phyloP scores from a whole-genome alignment of 306 rosid genomes.

The Acacia crassicarpa region DNA sequence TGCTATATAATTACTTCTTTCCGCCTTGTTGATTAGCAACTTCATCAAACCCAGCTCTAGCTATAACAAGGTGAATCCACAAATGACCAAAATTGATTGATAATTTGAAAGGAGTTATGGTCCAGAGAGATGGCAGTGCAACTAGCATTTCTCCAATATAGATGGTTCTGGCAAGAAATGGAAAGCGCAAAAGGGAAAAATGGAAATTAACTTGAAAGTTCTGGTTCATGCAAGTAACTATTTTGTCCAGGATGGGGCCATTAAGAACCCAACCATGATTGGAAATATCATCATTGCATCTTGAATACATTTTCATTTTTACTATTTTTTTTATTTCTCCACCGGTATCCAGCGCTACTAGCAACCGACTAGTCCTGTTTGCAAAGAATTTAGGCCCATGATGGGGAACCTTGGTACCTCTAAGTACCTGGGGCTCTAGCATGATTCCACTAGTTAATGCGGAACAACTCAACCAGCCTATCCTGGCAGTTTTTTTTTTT shows the following conservation, averaged over 20 bases:
- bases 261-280: background rate
- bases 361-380: no score
- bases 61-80: background rate
- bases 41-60: background rate
- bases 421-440: no score
- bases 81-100: background rate
- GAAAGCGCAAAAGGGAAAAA: background rate
- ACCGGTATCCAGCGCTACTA: no score
- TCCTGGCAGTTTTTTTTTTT: no score
- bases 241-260: conserved; percentile 16
- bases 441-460: no score
- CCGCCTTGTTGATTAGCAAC: background rate
- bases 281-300: background rate
- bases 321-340: no score
- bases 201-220: conserved; percentile 18
- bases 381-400: no score
- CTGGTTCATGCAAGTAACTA: conserved; percentile 16
- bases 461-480: no score
- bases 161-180: background rate
- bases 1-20: background rate
- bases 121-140: background rate
- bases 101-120: background rate
- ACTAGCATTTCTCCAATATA: background rate
- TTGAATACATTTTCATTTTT: background rate
- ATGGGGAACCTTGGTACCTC: no score